Evolutionary conservation across 2,329 filamentous ascomycete genomes (phyloP).

Genomic region (Sporothrix brunneoviolacea): DNA sequence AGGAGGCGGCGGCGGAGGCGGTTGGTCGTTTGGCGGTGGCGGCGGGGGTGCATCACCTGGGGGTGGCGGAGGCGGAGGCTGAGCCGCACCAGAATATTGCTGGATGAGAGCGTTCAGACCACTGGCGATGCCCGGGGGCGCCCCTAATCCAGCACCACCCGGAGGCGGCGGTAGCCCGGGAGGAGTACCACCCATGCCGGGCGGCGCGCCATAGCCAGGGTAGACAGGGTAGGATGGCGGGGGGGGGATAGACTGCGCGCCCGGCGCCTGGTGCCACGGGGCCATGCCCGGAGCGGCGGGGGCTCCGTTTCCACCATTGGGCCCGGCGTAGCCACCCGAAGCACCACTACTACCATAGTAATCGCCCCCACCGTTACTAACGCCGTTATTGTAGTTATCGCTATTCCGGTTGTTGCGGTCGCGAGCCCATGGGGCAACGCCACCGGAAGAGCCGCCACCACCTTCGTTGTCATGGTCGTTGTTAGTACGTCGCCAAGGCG

Average conservation of each 20-base stretch:
- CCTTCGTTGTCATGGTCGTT: constrained; percentile 44
- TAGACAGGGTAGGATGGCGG: constrained; percentile 21
- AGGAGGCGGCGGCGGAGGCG: constrained; percentile 28
- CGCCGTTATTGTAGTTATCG: constrained; percentile 29
- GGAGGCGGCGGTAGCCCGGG: constrained; percentile 13
- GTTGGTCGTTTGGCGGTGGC: constrained; percentile 31
- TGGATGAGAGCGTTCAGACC: constrained; percentile 60
- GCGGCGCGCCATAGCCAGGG: constrained; percentile 43
- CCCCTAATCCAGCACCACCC: constrained; percentile 23
- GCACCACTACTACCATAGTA: constrained; percentile 25
- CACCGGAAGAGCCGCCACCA: constrained; percentile 30
- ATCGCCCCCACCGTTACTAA: constrained; percentile 27
- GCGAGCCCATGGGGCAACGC: constrained; percentile 54
- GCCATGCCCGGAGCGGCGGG: constrained; percentile 52
- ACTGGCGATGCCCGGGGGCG: constrained; percentile 45
- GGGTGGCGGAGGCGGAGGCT: constrained; percentile 16
- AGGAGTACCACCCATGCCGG: constrained; percentile 34
- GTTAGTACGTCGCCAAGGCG: constrained; percentile 64
- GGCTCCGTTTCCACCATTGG: no score
- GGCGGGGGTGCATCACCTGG: constrained; percentile 27
- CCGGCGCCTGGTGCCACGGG: constrained; percentile 35
- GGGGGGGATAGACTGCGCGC: constrained; percentile 32
- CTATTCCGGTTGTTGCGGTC: constrained; percentile 48
- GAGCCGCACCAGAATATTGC: constrained; percentile 39
- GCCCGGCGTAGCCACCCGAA: constrained; percentile 20